Evolutionary conservation across 2,329 filamentous ascomycete species (phyloP).

Genomic region (Aspergillus aculeatus): DNA sequence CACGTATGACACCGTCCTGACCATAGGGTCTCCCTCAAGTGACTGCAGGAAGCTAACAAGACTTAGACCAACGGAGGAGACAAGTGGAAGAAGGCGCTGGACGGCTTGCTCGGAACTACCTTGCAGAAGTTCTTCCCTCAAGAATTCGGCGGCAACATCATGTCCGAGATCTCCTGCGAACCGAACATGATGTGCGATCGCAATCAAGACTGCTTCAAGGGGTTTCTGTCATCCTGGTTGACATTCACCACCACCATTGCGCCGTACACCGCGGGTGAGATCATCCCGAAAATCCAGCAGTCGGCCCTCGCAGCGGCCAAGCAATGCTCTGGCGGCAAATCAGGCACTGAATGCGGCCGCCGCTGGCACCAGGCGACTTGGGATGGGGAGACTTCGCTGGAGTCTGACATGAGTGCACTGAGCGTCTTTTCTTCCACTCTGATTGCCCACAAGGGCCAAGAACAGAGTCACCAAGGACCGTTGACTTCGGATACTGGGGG

Average conservation of each 20-base stretch:
- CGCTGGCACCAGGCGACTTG: slow-evolving; percentile 42
- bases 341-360: slow-evolving; percentile 57
- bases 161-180: slow-evolving; percentile 70
- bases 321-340: slow-evolving; percentile 60
- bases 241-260: slow-evolving; percentile 61
- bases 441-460: slow-evolving; percentile 24
- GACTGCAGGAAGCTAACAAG: slow-evolving; percentile 12
- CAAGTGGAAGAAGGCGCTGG: slow-evolving; percentile 59
- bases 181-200: slow-evolving; percentile 60
- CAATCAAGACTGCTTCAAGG: slow-evolving; percentile 74
- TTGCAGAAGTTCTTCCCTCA: slow-evolving; percentile 54
- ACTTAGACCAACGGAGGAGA: slow-evolving; percentile 40
- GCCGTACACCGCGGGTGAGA: slow-evolving; percentile 55
- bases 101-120: slow-evolving; percentile 55
- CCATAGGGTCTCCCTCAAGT: not conserved
- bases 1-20: slow-evolving; percentile 33
- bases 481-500: slow-evolving; percentile 56
- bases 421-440: slow-evolving; percentile 36
- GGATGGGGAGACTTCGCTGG: slow-evolving; percentile 39
- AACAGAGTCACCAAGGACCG: slow-evolving; percentile 32
- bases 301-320: slow-evolving; percentile 62
- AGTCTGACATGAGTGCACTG: slow-evolving; percentile 44
- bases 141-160: slow-evolving; percentile 50
- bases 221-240: slow-evolving; percentile 68
- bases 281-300: slow-evolving; percentile 58